These are phyloP conservation scores for Porcisia hertigi DNA, from an alignment of 208 protist species.

Conservation along the genomic window DNA sequence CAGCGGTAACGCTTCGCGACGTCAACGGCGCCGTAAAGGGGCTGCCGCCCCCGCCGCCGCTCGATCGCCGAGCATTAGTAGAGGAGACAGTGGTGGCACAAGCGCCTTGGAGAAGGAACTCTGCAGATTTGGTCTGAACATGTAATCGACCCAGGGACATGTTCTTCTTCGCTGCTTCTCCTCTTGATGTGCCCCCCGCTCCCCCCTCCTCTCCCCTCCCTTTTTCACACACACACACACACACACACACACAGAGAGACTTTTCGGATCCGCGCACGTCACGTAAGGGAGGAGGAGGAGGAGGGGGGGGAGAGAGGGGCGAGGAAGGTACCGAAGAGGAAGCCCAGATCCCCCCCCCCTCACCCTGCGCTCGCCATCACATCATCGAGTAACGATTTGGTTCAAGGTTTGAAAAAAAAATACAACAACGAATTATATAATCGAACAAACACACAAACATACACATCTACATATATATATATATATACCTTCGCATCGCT, in stretches of 20 bases:
- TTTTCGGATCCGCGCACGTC: too few species aligned
- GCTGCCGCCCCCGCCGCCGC: not conserved
- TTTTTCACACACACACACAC: constrained; percentile 1
- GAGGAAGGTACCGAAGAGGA: not conserved
- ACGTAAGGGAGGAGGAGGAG: not conserved
- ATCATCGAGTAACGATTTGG: not conserved
- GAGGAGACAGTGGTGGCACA: constrained; percentile 16
- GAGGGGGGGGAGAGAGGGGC: not conserved
- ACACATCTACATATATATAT: too few species aligned
- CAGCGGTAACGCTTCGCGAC: not conserved
- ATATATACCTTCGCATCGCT: too few species aligned
- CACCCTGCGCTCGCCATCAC: not conserved
- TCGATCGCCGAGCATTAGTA: constrained; percentile 13
- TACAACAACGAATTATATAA: not conserved
- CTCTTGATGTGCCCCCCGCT: not conserved
- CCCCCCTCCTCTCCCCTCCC: not conserved
- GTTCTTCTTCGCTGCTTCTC: not conserved
- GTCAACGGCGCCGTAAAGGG: not conserved
- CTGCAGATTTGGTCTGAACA: constrained; percentile 14
- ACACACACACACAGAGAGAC: not conserved
- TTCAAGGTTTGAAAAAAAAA: not conserved
- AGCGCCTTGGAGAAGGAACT: constrained; percentile 20
- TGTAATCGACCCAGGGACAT: not conserved
- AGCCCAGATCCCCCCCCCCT: not conserved
- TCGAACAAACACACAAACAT: not conserved